Evolutionary conservation across 164 flowering plant genomes (phyloP), one percentile per base, ranked within the genome.

Genomic region (Vitis vinifera): DNA sequence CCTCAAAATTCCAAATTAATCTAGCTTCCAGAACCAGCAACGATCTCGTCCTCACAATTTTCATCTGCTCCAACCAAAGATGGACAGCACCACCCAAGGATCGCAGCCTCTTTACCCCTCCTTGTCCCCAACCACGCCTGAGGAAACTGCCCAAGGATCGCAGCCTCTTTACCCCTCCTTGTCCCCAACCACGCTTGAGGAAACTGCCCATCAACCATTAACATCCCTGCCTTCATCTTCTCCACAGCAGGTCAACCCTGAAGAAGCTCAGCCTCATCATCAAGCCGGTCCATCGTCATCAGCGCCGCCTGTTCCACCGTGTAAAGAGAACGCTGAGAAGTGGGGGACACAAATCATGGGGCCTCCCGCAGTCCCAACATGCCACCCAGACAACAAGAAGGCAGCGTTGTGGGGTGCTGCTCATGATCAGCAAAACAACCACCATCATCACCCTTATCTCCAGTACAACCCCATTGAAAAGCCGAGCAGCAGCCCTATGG

Each of bases 271-370:
- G 10, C 52, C 71, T 44, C 48, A 52, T 11, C 51, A 58, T 23
- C 27, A 23, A n/a, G n/a, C 68, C 47, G 13, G 37, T 17, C 16
- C 71, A 10, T 17, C 78, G 8, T 52, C 59, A 2, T 55, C 75
- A 10, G 44, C 74, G 2, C 3, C 71, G n/a, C 55, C 55, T 23
- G 2, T 23, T 23, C 27, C 27, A 27, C 56, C 73, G 48, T 3
- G 17, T 8, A 47, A 59, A 11, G 81, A 69, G 30, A 69, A 61
- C 4, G 52, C 61, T 0, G 81, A 83, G 78, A 86, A 85, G 69
- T 88, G 92, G 94, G 97, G 94, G 2, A 90, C 94, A 37, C 81
- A 84, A 58, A 61, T 86, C 47, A 92, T 90, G 94, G 93, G 95
- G 3, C 44, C 82, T 3, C 95, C 95, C 2, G 87, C 91, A 0